Conservation (phyloP, 2,329 filamentous ascomycete genomes). For the Pseudogymnoascus sp. region DNA sequence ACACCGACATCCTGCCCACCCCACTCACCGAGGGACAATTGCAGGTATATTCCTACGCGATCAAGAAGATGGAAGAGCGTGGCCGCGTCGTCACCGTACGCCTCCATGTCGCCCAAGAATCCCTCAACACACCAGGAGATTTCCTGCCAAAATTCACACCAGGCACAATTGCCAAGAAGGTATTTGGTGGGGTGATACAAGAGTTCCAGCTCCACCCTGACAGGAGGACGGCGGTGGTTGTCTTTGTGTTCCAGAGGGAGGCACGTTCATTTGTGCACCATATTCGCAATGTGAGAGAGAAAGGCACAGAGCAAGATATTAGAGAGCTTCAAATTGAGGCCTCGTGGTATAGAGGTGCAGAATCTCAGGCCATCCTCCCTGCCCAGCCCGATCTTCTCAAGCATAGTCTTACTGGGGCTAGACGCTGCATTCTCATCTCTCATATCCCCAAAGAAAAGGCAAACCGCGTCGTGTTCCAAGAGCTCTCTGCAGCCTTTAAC, state of each 20-base stretch:
- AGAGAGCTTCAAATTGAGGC: constrained; percentile 13
- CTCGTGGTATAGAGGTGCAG: neutral
- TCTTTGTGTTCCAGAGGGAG: constrained; percentile 9
- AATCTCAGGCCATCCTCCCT: neutral
- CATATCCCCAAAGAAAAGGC: neutral
- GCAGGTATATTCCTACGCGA: neutral
- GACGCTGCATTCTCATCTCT: neutral
- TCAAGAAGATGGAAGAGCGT: neutral
- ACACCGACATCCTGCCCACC: neutral
- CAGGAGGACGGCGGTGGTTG: constrained; percentile 6
- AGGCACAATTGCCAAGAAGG: neutral
- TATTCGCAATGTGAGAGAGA: neutral
- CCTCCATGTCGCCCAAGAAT: neutral
- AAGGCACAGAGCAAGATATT: constrained; percentile 8
- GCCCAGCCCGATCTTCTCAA: constrained; percentile 4
- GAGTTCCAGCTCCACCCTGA: constrained; percentile 11
- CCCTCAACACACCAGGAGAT: neutral
- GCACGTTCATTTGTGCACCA: constrained; percentile 10
- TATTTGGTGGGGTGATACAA: constrained; percentile 11
- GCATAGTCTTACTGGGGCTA: neutral
- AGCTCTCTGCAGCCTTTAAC: neutral
- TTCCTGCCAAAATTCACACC: constrained; percentile 9
- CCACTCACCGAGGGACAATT: neutral
- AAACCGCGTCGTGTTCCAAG: neutral
- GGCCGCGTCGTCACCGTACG: constrained; percentile 9